phyloP scores from a whole-genome alignment of 306 rosid genomes.

The Oxytropis ochrocephala region DNA sequence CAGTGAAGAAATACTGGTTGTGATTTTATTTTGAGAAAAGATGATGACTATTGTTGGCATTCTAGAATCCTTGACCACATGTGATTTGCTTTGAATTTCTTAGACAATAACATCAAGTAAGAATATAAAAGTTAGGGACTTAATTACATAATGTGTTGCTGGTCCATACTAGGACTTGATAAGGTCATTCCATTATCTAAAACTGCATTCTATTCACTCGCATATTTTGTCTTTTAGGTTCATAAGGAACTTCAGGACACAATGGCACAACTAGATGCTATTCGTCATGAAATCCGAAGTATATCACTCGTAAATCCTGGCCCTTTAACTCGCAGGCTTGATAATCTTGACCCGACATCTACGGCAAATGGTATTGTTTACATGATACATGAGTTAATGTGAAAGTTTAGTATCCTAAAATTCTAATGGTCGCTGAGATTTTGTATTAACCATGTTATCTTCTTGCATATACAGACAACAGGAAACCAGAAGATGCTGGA shows the following conservation, averaged over 20 bases:
- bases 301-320: constrained; percentile 59
- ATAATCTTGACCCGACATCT: constrained; percentile 34
- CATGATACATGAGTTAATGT: not conserved
- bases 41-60: not conserved
- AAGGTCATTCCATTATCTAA: constrained; percentile 1
- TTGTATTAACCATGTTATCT: constrained; percentile 11
- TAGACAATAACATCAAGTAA: not conserved
- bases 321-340: constrained; percentile 60
- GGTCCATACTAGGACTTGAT: not conserved
- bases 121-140: not conserved
- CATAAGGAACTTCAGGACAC: constrained; percentile 88
- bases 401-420: not conserved
- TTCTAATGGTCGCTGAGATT: not conserved
- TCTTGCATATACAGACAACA: constrained; percentile 12
- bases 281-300: constrained; percentile 74
- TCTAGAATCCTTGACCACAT: not conserved
- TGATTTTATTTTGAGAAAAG: not conserved
- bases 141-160: not conserved
- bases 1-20: not conserved
- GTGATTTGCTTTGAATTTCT: constrained; percentile 8
- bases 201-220: not conserved
- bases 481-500: constrained; percentile 17
- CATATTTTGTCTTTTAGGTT: constrained; percentile 38
- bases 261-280: constrained; percentile 74
- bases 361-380: constrained; percentile 27